Percentiles rank a stretch among this genome's conserved stretches.
phyloP scores from a whole-genome alignment of 2,329 filamentous ascomycete species.

The Lecanoromycetidae sp. region DNA sequence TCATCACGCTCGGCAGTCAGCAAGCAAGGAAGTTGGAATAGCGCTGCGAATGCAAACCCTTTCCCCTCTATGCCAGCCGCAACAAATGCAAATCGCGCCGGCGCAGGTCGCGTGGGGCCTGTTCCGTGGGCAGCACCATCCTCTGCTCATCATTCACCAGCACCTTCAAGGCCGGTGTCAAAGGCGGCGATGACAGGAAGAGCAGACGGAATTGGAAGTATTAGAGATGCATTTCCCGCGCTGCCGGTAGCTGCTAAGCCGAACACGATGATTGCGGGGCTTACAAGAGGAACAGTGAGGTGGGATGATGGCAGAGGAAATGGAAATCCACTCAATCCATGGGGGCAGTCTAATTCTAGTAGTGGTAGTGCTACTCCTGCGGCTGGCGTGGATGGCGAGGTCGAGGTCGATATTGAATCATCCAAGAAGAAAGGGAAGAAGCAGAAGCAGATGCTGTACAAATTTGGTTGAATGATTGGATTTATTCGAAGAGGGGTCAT shows the following conservation, averaged over 20 bases:
- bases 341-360: conserved; percentile 22
- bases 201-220: conserved; percentile 26
- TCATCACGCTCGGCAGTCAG: conserved; percentile 50
- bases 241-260: conserved; percentile 66
- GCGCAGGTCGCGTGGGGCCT: conserved; percentile 21
- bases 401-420: conserved; percentile 15
- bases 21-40: conserved; percentile 46
- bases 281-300: conserved; percentile 35
- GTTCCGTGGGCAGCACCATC: conserved; percentile 24
- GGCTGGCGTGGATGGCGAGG: conserved; percentile 18
- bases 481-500: not conserved
- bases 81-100: conserved; percentile 21
- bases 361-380: conserved; percentile 18
- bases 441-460: conserved; percentile 30
- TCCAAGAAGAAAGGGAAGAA: conserved; percentile 19
- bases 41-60: conserved; percentile 31
- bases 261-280: conserved; percentile 40
- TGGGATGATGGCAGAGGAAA: conserved; percentile 31
- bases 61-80: conserved; percentile 33
- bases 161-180: conserved; percentile 20
- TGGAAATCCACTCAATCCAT: conserved; percentile 25
- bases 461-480: conserved; percentile 24
- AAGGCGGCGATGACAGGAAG: conserved; percentile 25
- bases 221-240: conserved; percentile 62
- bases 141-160: conserved; percentile 8